These are phyloP conservation scores for Tremella fuciformis DNA, from an alignment of 768 basidiomycete species.

Conservation along the genomic window DNA sequence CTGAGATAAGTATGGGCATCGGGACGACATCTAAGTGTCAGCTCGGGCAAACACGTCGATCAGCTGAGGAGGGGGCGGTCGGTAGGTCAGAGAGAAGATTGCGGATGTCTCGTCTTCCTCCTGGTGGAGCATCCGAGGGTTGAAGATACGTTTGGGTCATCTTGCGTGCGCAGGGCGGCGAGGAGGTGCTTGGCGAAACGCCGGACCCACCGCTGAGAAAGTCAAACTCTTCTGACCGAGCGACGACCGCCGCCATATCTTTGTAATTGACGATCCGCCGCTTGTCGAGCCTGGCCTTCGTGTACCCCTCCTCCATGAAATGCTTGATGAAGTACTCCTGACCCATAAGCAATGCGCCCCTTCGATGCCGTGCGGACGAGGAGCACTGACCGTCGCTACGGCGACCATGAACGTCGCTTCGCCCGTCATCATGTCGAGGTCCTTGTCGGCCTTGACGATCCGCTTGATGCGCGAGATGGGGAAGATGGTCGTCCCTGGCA, in stretches of 20 bases:
- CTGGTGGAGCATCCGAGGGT: conserved; percentile 16
- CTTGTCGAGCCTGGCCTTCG: conserved; percentile 67
- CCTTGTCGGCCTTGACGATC: conserved; percentile 84
- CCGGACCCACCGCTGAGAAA: conserved; percentile 47
- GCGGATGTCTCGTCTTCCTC: conserved; percentile 30
- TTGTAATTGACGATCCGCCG: conserved; percentile 71
- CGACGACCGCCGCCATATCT: conserved; percentile 58
- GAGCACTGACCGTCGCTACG: conserved; percentile 65
- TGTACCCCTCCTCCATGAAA: conserved; percentile 68
- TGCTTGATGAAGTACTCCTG: conserved; percentile 82
- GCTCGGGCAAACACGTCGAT: neutral
- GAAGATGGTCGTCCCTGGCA: conserved; percentile 68
- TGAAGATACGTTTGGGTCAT: conserved; percentile 37
- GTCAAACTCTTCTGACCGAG: conserved; percentile 45
- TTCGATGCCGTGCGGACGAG: neutral
- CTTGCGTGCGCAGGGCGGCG: conserved; percentile 9
- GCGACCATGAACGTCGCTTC: conserved; percentile 78
- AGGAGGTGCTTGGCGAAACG: conserved; percentile 4
- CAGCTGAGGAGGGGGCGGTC: neutral
- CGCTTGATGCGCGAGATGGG: conserved; percentile 76
- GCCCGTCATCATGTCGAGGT: conserved; percentile 56
- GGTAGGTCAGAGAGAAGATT: conserved; percentile 52
- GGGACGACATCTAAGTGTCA: conserved; percentile 44
- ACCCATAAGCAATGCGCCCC: neutral
- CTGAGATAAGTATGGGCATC: conserved; percentile 41